phyloP scores from a whole-genome alignment of 2,329 filamentous ascomycete genomes.

The Aspergillus quadricinctus region DNA sequence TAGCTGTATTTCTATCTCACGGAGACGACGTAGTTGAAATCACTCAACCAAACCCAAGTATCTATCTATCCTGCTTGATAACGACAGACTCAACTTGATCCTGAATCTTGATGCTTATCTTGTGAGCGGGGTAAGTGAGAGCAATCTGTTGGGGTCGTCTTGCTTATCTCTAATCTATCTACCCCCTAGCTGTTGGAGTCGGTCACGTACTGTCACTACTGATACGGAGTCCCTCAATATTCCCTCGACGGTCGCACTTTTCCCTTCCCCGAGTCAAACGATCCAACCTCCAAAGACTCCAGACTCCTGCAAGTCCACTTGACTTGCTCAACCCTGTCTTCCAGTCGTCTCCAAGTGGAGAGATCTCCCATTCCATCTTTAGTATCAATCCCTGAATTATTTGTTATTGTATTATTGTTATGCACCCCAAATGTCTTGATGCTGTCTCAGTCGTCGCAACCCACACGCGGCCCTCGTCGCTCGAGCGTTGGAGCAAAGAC shows the following conservation, averaged over 20 bases:
- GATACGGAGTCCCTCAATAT: too few relatives aligned
- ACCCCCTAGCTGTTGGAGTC: not conserved
- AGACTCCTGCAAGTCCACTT: not conserved
- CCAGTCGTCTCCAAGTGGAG: conserved; percentile 22
- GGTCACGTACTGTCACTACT: not conserved
- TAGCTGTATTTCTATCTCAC: not conserved
- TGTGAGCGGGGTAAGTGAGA: not conserved
- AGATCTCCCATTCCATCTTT: conserved; percentile 1
- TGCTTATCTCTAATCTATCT: not conserved
- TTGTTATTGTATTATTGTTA: not conserved
- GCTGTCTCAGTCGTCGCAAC: conserved; percentile 29
- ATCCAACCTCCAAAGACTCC: too few relatives aligned
- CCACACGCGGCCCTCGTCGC: conserved; percentile 19
- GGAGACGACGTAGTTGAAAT: not conserved
- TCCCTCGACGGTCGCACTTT: not conserved
- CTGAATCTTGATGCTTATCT: not conserved
- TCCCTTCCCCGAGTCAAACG: not conserved
- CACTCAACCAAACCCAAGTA: not conserved
- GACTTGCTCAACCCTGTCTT: not conserved
- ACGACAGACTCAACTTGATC: not conserved
- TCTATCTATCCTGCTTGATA: not conserved
- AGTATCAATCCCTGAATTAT: conserved; percentile 1
- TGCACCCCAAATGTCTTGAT: conserved; percentile 24
- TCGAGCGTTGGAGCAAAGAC: conserved; percentile 25
- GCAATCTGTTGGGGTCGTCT: not conserved